phyloP scores from a whole-genome alignment of 495 filamentous ascomycete genomes.

The Penicillium lividum region DNA sequence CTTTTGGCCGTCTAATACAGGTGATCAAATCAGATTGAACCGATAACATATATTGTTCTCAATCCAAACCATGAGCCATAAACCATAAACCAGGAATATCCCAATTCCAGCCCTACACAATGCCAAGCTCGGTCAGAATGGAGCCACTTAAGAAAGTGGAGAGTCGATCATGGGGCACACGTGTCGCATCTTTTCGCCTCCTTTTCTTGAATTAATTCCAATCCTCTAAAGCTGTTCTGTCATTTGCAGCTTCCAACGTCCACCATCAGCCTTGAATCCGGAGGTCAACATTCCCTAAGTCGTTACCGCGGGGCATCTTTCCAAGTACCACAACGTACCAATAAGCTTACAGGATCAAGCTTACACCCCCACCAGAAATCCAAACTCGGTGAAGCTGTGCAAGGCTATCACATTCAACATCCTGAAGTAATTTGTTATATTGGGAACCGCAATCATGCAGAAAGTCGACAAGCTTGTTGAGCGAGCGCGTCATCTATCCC shows the following conservation, averaged over 20 bases:
- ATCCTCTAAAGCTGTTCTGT: background rate
- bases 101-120: background rate
- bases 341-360: background rate
- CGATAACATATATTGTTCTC: too few species aligned
- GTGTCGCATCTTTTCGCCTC: background rate
- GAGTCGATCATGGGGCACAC: conserved; percentile 14
- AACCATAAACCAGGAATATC: too few species aligned
- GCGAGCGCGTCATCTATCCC: conserved; percentile 20
- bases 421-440: background rate
- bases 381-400: background rate
- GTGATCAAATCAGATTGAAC: background rate
- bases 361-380: background rate
- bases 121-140: conserved; percentile 8
- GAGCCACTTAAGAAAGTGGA: conserved; percentile 19
- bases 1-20: background rate
- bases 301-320: background rate
- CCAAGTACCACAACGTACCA: conserved; percentile 1
- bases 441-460: conserved; percentile 11
- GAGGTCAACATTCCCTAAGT: background rate
- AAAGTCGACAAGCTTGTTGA: conserved; percentile 21
- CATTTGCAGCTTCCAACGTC: background rate
- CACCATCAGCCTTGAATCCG: background rate
- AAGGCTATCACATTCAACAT: background rate
- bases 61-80: too few species aligned
- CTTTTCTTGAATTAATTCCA: background rate